Conservation (phyloP, 176 grass and related monocot genomes). For the Triticum dicoccoides region DNA sequence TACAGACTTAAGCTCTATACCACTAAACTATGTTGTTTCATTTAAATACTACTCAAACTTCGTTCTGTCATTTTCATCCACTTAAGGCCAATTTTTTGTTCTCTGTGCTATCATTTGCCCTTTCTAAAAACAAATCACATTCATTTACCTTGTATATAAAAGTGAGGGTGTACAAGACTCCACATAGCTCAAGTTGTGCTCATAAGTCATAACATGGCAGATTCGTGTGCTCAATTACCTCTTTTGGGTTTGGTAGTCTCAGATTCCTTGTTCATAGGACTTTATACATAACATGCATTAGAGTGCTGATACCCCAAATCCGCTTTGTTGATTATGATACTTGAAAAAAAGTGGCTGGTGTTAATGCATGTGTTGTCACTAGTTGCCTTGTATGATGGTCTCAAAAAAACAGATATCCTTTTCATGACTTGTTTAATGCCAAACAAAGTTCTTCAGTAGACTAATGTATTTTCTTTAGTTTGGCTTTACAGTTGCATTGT, state of each 20-base stretch:
- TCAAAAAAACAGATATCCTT: background rate
- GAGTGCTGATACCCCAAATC: background rate
- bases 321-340: background rate
- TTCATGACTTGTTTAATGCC: background rate
- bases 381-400: background rate
- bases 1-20: background rate
- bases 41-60: background rate
- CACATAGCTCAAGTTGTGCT: background rate
- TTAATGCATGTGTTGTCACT: background rate
- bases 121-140: no score
- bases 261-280: background rate
- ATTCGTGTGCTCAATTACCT: background rate
- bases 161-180: no score
- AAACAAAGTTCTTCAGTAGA: background rate
- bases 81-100: background rate
- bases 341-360: background rate
- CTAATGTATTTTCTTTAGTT: background rate
- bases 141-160: background rate
- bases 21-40: background rate
- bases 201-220: background rate
- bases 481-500: background rate
- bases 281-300: background rate
- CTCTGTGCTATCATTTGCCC: background rate
- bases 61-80: background rate
- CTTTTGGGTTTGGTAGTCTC: background rate